phyloP scores from a whole-genome alignment of 2,329 filamentous ascomycete species.

The Pestalotiopsis fici region DNA sequence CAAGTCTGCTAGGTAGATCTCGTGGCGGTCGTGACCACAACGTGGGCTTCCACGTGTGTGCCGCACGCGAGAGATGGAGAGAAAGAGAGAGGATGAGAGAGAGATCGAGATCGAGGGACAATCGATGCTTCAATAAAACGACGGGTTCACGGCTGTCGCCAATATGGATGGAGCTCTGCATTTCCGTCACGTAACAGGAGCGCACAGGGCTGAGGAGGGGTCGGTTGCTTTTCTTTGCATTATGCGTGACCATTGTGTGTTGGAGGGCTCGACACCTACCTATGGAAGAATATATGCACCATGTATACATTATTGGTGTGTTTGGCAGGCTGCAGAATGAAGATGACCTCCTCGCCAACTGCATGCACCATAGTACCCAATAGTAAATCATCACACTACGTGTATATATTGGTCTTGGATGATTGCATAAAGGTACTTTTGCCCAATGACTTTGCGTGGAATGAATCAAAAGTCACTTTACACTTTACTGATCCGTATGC shows the following conservation, averaged over 20 bases:
- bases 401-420: neutral
- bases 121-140: neutral
- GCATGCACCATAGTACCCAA: neutral
- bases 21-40: neutral
- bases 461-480: neutral
- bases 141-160: neutral
- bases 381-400: neutral
- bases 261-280: neutral
- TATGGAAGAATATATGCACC: neutral
- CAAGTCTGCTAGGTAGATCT: neutral
- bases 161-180: neutral
- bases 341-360: neutral
- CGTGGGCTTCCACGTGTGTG: neutral
- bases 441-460: neutral
- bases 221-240: neutral
- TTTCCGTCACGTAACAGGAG: neutral
- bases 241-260: neutral
- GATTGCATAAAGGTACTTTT: neutral
- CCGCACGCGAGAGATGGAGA: neutral
- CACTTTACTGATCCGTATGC: neutral
- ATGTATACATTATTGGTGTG: neutral
- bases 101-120: too few species aligned
- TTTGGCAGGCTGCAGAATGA: neutral
- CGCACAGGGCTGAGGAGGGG: neutral
- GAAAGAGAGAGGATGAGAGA: neutral